Percentiles rank a stretch among this genome's conserved stretches.
Conservation (phyloP, 345 rosid genomes). For the Psidium guajava region DNA sequence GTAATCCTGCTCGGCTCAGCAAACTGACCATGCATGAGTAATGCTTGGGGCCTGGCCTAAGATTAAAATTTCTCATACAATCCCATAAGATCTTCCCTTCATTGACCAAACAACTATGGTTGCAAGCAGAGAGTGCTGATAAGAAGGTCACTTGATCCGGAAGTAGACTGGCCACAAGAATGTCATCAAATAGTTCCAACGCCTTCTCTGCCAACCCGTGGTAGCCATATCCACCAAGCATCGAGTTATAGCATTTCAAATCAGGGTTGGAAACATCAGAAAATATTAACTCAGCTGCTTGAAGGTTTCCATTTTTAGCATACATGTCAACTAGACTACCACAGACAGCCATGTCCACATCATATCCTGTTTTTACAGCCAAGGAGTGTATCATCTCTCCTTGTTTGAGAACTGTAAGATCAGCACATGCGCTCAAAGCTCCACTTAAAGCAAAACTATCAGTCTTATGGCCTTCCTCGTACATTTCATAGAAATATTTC, state of each 20-base stretch:
- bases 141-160: constrained; percentile 75
- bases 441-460: constrained; percentile 74
- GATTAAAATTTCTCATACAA: constrained; percentile 37
- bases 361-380: constrained; percentile 45
- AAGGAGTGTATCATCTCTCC: constrained; percentile 69
- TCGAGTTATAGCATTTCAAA: constrained; percentile 81
- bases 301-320: constrained; percentile 57
- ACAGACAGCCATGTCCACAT: constrained; percentile 38
- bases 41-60: constrained; percentile 56
- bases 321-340: constrained; percentile 83
- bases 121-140: constrained; percentile 67
- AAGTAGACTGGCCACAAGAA: constrained; percentile 19
- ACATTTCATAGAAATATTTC: constrained; percentile 40
- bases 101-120: constrained; percentile 52
- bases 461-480: constrained; percentile 27
- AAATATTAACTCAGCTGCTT: constrained; percentile 45
- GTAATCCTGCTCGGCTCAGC: constrained; percentile 63
- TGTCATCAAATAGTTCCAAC: constrained; percentile 26
- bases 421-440: constrained; percentile 71
- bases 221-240: constrained; percentile 69
- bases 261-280: constrained; percentile 38
- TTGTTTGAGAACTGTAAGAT: constrained; percentile 48
- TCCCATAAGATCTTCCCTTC: constrained; percentile 52
- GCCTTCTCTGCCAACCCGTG: constrained; percentile 69
- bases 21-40: constrained; percentile 77